Base-by-base conservation (phyloP, 2,329 filamentous ascomycete species). In the Penicillium oxalicum region DNA sequence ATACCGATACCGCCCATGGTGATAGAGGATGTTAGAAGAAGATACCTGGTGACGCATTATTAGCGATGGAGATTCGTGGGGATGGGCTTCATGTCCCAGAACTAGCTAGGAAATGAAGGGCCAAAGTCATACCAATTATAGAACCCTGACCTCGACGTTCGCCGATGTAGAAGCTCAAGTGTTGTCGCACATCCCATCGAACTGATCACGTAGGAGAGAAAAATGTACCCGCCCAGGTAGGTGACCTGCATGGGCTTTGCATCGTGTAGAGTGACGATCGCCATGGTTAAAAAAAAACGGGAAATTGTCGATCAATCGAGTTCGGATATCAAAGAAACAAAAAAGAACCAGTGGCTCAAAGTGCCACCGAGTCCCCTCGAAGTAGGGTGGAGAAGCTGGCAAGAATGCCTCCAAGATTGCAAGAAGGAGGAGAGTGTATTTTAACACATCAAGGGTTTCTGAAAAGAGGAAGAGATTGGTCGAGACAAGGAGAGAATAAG, bases 181-280 rank as follows among this genome's bases (percentile, higher is more conserved):
- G 89, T 91, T 3, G 88, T 88, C 44, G 82, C 77, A 42, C 87
- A 84, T 53, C 90, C 90, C 55, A 87, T 74, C 53, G 87, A 81
- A 62, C 88, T 93, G 56, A 84, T 76, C 38, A 86, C 69, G 58
- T 80, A 86, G 1, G 83, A 85, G 8, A 88, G 75, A 25, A 84
- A 76, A 9, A 91, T 77, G 58, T 87, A 85, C 35, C 81, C 81
- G 4, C 76, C 69, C 78, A 82, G 44, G 48, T 67, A 66, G 3
- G 57, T 60, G 35, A 64, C 56, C 5, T 48, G 43, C 26, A 54
- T 34, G 9, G 40, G 8, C 5, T 49, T 27, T 34, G 48, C 53
- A 38, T 56, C 35, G 1, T 50, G 42, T 37, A 47, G 13, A n/a
- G 37, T 45, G 38, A 42, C 33, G 43, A 36, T 48, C 44, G 53